Base-by-base conservation (phyloP, 2,329 filamentous ascomycete species). In the Aspergillus udagawae region DNA sequence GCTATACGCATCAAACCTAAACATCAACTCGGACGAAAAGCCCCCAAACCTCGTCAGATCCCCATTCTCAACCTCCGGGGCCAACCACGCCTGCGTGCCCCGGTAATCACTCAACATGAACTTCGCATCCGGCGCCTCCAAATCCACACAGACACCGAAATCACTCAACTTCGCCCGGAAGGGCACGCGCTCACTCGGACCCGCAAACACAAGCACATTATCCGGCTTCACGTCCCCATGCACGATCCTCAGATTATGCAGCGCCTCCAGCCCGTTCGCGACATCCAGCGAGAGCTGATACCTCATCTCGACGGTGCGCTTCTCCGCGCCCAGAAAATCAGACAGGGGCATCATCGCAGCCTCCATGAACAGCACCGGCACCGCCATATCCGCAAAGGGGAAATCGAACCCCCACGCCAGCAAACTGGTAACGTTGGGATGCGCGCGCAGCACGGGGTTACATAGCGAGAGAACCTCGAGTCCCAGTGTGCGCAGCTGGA, bases 161-260 rank as follows among this genome's bases (percentile, higher is more conserved):
- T 70, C 67, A 51, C 66, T 69, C 27, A 70, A 44, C 51, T 70
- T 70, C 44, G 60, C 67, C 17, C 57, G 58, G 38, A 69, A 67
- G 0, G 67, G 65, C 2, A 67, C 60, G 9, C 60, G 64, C 4
- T 61, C 57, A 51, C 49, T 61, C 9, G 45, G 53, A 6, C 63
- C 62, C 17, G 49, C 48, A 52, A 68, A 69, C 1, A 70, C 60
- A 12, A 70, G 62, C n/a, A 70, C 61, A 50, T 70, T 70, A 29
- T 69, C 67, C 4, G 66, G 67, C 48, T 70, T 70, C 27, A 70
- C 59, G 51, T 70, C 67, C 3, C 67, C 67, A 49, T 70, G 67
- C 3, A 69, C 62, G 12, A 70, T 69, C 7, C 52, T 52, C 25
- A 67, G 58, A 28, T 56, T 55, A 54, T 70, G 67, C 12, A 70